phyloP scores from a whole-genome alignment of 495 filamentous ascomycete genomes.

The Xylaria longipes region DNA sequence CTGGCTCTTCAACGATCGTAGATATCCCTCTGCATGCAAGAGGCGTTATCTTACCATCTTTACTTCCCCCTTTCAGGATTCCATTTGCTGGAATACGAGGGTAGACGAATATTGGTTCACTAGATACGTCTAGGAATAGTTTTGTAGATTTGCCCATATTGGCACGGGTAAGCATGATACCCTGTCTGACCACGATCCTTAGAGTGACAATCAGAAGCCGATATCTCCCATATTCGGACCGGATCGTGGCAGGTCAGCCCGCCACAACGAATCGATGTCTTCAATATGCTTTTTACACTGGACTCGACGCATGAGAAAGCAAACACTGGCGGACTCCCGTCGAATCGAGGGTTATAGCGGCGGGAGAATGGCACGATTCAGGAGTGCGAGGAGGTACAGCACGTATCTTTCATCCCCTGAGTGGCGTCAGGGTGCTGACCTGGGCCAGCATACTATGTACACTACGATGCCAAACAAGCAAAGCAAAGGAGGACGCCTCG shows the following conservation, averaged over 20 bases:
- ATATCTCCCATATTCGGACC: neutral
- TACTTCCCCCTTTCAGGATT: neutral
- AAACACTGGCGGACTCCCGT: neutral
- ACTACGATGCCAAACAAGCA: neutral
- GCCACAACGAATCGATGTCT: neutral
- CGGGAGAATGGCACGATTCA: neutral
- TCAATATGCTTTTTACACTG: neutral
- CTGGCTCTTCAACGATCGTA: neutral
- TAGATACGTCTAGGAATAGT: neutral
- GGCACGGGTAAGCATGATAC: neutral
- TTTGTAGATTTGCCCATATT: neutral
- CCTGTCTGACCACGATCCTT: neutral
- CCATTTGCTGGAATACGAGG: neutral
- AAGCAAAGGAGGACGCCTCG: constrained; percentile 4
- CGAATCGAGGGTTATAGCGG: neutral
- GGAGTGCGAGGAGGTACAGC: neutral
- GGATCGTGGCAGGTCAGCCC: neutral
- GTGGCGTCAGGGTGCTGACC: constrained; percentile 15
- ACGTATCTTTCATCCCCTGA: neutral
- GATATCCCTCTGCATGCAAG: neutral
- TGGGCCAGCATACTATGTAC: neutral
- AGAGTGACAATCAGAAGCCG: neutral
- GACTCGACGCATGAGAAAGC: neutral
- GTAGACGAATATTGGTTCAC: constrained; percentile 4
- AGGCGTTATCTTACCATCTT: neutral